Percentiles rank a stretch among this genome's conserved stretches.
These are phyloP conservation scores for Multifurca ochricompacta DNA, from an alignment of 768 basidiomycete genomes.

Conservation along the genomic window DNA sequence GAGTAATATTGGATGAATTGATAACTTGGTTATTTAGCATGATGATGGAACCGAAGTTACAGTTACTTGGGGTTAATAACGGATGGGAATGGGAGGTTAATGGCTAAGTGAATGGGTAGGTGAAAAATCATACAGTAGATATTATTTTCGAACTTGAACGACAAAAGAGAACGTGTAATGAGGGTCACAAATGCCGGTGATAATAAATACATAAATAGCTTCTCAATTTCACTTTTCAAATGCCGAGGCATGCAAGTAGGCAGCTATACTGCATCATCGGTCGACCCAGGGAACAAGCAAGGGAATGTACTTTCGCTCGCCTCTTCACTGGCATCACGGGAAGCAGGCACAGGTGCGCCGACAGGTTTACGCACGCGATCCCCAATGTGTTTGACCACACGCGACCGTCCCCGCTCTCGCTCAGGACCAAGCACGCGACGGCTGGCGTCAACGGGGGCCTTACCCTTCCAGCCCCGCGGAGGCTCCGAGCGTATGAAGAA, in stretches of 20 bases:
- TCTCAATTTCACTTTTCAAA: neutral
- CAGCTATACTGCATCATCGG: constrained; percentile 4
- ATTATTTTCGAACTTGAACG: no score
- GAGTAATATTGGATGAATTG: no score
- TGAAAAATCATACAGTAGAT: neutral
- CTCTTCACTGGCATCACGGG: neutral
- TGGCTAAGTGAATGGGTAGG: neutral
- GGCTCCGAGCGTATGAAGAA: constrained; percentile 33
- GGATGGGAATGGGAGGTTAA: no score
- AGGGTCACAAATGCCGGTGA: neutral
- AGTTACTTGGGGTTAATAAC: no score
- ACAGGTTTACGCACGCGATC: constrained; percentile 8
- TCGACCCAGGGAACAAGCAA: neutral
- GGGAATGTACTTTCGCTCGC: neutral
- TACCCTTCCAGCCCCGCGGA: constrained; percentile 11
- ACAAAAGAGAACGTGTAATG: neutral
- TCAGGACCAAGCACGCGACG: neutral
- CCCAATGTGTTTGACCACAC: constrained; percentile 18
- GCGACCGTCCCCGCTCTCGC: constrained; percentile 21
- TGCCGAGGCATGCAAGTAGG: neutral
- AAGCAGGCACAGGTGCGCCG: neutral
- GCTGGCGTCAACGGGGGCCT: constrained; percentile 4
- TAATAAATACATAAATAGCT: neutral
- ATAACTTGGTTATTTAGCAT: no score
- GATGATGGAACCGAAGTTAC: no score